Percentiles rank a stretch among this genome's conserved stretches.
These are phyloP conservation scores for Phoenix dactylifera DNA, from an alignment of 176 grass and related monocot species.

Conservation along the genomic window DNA sequence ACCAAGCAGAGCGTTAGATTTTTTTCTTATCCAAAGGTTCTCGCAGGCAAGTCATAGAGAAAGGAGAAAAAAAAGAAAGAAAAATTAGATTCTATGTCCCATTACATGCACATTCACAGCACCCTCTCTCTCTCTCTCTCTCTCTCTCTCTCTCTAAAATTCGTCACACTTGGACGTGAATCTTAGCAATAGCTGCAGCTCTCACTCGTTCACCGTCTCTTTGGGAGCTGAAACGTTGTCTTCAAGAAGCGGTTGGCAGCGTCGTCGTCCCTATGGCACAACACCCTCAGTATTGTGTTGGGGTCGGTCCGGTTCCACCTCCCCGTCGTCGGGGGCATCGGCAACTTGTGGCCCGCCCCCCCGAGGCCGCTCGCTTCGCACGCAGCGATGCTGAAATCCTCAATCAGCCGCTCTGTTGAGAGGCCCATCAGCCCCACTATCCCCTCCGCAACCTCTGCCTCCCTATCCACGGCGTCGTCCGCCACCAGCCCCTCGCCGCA, in stretches of 20 bases:
- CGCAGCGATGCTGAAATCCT: conserved; percentile 44
- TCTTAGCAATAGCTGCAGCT: no score
- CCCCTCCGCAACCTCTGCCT: conserved; percentile 40
- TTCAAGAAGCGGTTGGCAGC: conserved; percentile 74
- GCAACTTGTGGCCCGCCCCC: conserved; percentile 9
- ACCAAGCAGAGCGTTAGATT: no score
- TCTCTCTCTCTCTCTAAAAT: no score
- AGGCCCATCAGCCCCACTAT: conserved; percentile 58
- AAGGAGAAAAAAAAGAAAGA: no score
- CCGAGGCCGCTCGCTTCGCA: conserved; percentile 46
- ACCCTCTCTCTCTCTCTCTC: no score
- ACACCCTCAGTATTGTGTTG: conserved; percentile 66
- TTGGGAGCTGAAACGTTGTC: conserved; percentile 70
- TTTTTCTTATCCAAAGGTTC: no score
- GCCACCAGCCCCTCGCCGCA: conserved; percentile 52
- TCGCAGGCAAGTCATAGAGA: no score
- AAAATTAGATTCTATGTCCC: no score
- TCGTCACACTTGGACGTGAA: no score
- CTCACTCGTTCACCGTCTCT: conserved; percentile 32
- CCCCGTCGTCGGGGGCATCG: conserved; percentile 55
- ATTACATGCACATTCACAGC: no score
- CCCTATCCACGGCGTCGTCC: conserved; percentile 46
- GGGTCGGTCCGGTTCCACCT: conserved; percentile 61
- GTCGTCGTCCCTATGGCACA: conserved; percentile 81
- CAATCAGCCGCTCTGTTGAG: conserved; percentile 51